A percentile compares a stretch with the other conserved stretches of the same genome.
Evolutionary conservation across 345 rosid genomes (phyloP).

Genomic region (Mangifera indica): DNA sequence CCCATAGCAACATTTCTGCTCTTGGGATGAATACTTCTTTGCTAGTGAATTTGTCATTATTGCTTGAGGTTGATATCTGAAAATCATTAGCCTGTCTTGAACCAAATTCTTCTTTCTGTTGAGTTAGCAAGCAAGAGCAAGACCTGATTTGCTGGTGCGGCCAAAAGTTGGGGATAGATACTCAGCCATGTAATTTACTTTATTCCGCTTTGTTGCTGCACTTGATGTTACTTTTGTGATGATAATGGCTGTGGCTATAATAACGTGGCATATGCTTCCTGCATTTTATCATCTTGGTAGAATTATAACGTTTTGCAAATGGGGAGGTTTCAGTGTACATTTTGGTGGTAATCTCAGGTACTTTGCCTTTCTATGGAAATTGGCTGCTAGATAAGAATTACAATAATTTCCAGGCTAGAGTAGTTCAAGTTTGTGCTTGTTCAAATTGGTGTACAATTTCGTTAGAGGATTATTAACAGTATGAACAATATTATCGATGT

Average conservation of each 20-base stretch:
- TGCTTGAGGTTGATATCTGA: slow-evolving; percentile 20
- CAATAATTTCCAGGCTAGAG: too few species aligned
- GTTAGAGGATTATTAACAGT: too few species aligned
- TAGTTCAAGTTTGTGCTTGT: too few species aligned
- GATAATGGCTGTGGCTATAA: neutral
- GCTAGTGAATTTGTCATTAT: slow-evolving; percentile 25
- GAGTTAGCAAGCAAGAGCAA: slow-evolving; percentile 27
- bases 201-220: neutral
- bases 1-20: slow-evolving; percentile 26
- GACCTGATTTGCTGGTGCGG: slow-evolving; percentile 23
- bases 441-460: too few species aligned
- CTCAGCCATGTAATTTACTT: slow-evolving; percentile 7
- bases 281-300: neutral
- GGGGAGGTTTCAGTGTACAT: neutral
- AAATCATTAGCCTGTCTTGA: slow-evolving; percentile 24
- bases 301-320: neutral
- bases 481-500: too few species aligned
- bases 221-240: neutral
- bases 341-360: too few species aligned
- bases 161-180: slow-evolving; percentile 14
- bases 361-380: too few species aligned
- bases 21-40: slow-evolving; percentile 25
- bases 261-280: neutral
- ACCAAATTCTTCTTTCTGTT: slow-evolving; percentile 26
- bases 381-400: too few species aligned